Percentiles rank a stretch among this genome's conserved stretches.
Evolutionary conservation across 2,329 filamentous ascomycete genomes (phyloP).

Genomic region (Fusarium tuaranense): DNA sequence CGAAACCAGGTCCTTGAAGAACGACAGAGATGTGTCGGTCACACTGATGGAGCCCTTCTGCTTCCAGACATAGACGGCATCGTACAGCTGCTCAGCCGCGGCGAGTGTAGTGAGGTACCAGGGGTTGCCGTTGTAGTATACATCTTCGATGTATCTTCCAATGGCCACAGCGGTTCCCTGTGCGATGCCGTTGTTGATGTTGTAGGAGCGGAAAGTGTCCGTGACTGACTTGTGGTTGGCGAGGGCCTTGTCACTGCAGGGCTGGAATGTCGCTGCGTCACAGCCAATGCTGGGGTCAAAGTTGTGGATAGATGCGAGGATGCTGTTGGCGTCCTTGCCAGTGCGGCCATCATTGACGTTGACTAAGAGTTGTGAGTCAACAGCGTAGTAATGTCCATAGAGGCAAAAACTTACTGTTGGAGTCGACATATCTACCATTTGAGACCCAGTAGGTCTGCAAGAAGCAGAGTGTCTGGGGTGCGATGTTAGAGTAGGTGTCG

Average conservation of each 20-base stretch:
- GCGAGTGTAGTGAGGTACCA: slow-evolving; percentile 85
- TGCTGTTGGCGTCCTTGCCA: slow-evolving; percentile 78
- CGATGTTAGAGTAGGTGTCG: slow-evolving; percentile 70
- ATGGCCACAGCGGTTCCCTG: slow-evolving; percentile 70
- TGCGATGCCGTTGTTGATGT: slow-evolving; percentile 74
- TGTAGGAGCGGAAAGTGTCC: slow-evolving; percentile 81
- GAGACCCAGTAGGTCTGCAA: slow-evolving; percentile 79
- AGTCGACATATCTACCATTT: slow-evolving; percentile 69
- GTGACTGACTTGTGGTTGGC: slow-evolving; percentile 82
- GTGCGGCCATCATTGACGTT: slow-evolving; percentile 70
- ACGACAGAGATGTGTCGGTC: slow-evolving; percentile 72
- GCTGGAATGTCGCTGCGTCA: slow-evolving; percentile 80
- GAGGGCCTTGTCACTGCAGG: slow-evolving; percentile 76
- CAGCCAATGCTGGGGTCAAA: slow-evolving; percentile 77
- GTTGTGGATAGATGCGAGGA: slow-evolving; percentile 74
- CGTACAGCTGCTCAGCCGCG: slow-evolving; percentile 84
- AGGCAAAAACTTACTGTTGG: slow-evolving; percentile 67
- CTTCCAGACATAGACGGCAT: slow-evolving; percentile 79
- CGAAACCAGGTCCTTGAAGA: slow-evolving; percentile 74
- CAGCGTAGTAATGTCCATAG: too few species aligned
- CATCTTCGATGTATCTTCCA: slow-evolving; percentile 78
- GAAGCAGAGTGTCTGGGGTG: slow-evolving; percentile 79
- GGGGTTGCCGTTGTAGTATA: slow-evolving; percentile 82
- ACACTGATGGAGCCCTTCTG: slow-evolving; percentile 72
- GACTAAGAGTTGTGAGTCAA: slow-evolving; percentile 49